Evolutionary conservation across 225 moss, liverwort and hornwort species (phyloP).

Genomic region (Sphagnum contortum): DNA sequence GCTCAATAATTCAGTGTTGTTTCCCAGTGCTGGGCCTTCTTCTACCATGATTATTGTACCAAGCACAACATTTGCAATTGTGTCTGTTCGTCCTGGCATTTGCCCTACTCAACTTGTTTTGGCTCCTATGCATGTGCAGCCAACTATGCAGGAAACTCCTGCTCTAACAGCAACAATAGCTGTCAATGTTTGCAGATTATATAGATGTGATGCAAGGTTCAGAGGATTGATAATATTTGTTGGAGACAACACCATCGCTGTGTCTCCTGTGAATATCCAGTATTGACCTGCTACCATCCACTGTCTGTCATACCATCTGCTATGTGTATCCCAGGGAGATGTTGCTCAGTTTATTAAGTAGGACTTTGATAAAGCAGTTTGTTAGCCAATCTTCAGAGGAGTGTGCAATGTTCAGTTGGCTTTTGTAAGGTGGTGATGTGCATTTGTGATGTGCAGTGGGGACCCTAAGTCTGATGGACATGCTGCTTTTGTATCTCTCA

Average conservation of each 20-base stretch:
- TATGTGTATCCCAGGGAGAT: neutral
- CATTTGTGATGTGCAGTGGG: constrained; percentile 40
- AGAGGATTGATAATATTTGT: constrained; percentile 56
- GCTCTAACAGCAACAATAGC: constrained; percentile 4
- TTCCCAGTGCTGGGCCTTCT: too few relatives aligned
- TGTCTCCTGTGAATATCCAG: constrained; percentile 64
- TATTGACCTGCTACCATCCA: constrained; percentile 13
- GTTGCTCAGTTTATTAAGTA: too few relatives aligned
- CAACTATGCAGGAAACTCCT: constrained; percentile 12
- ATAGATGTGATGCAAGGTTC: constrained; percentile 41
- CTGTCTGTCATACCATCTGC: too few relatives aligned
- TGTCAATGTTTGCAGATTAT: constrained; percentile 22
- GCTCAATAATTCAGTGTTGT: too few relatives aligned
- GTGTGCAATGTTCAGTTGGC: neutral
- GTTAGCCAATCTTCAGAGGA: neutral
- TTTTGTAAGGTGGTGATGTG: neutral
- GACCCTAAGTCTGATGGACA: constrained; percentile 49
- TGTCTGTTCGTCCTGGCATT: constrained; percentile 24
- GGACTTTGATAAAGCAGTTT: too few relatives aligned
- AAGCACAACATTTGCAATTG: constrained; percentile 17
- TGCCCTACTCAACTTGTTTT: constrained; percentile 43
- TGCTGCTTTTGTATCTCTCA: constrained; percentile 79
- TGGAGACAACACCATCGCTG: constrained; percentile 51
- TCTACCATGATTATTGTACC: neutral
- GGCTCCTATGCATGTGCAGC: constrained; percentile 27